Evolutionary conservation across 352 stramenopile species (phyloP), one percentile per base, ranked within the genome.

Genomic region (Globisporangium parvum): DNA sequence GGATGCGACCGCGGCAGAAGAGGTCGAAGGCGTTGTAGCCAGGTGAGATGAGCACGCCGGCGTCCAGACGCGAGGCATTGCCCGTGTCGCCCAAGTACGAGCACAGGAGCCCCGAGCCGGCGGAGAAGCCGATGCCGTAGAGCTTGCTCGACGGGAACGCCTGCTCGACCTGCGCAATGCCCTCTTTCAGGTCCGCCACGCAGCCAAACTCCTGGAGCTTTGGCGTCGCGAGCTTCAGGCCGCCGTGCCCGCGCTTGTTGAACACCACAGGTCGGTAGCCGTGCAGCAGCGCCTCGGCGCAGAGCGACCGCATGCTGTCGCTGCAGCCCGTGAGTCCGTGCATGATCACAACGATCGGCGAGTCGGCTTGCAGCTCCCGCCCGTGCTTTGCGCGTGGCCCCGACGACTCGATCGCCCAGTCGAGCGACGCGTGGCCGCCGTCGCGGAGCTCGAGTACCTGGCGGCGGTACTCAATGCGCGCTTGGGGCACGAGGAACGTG

Each of bases 241-340:
- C 79, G 21, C 83, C 83, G 37, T 93, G 83, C 11, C 83, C 83
- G 52, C 83, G 73, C 67, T 93, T 93, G 64, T 91, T 93, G 54
- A 91, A 93, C 20, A 89, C 83, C 10, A 93, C 83, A 8, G 83
- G 80, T 2, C 83, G 77, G 66, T 88, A 91, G 10, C 83, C 83
- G 33, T 73, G 63, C 2, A 42, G 24, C 20, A 90, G 50, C 17
- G 81, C 81, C 51, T 87, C 77, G 11, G 75, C 73, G 61, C 78
- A 89, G 8, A 87, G 64, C 44, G 70, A 81, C 5, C 71, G 68
- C 76, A 87, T 87, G 53, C 59, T 80, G 24, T 64, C 48, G 59
- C 76, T 88, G 65, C 77, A 85, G 20, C 82, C 76, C 1, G 82
- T 87, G 48, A 90, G 69, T 33, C 79, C 79, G 55, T 89, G 77